Evolutionary conservation across 1,284 basidiomycete species (phyloP).

Genomic region (Athelia psychrophila): DNA sequence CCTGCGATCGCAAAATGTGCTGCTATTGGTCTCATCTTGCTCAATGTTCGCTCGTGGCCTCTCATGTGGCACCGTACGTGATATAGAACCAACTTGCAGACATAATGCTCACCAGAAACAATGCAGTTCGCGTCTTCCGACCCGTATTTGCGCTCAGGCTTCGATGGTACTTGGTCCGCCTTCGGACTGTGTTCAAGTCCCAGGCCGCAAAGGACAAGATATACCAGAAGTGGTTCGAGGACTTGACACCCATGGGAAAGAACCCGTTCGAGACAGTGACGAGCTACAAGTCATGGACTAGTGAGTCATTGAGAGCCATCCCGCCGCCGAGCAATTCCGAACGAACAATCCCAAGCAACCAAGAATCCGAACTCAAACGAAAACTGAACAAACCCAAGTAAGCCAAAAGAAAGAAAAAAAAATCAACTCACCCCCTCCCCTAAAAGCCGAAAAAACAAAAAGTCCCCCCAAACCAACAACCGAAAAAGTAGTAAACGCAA

Average conservation of each 20-base stretch:
- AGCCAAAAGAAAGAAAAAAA: not conserved
- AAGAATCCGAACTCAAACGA: not conserved
- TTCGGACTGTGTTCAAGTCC: not conserved
- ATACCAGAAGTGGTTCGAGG: not conserved
- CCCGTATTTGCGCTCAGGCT: not conserved
- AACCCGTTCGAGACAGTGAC: not conserved
- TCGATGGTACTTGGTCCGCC: not conserved
- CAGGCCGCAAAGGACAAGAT: not conserved
- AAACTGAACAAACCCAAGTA: not conserved
- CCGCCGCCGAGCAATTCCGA: not conserved
- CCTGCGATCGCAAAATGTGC: not conserved
- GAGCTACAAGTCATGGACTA: not conserved
- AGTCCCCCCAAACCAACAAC: not conserved
- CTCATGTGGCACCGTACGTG: not conserved
- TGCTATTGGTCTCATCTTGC: not conserved
- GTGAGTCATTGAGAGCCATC: not conserved
- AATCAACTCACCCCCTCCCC: not conserved
- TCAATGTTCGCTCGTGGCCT: not conserved
- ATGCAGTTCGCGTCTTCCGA: slow-evolving; percentile 1
- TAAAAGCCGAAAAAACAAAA: too few relatives aligned
- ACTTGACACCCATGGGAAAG: not conserved
- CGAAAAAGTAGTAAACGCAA: too few relatives aligned
- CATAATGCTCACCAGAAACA: not conserved
- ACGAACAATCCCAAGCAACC: not conserved
- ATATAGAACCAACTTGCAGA: not conserved